Percentiles rank a stretch among this genome's conserved stretches.
These are phyloP conservation scores for Penicillium pancosmium DNA, from an alignment of 495 filamentous ascomycete genomes.

Conservation along the genomic window DNA sequence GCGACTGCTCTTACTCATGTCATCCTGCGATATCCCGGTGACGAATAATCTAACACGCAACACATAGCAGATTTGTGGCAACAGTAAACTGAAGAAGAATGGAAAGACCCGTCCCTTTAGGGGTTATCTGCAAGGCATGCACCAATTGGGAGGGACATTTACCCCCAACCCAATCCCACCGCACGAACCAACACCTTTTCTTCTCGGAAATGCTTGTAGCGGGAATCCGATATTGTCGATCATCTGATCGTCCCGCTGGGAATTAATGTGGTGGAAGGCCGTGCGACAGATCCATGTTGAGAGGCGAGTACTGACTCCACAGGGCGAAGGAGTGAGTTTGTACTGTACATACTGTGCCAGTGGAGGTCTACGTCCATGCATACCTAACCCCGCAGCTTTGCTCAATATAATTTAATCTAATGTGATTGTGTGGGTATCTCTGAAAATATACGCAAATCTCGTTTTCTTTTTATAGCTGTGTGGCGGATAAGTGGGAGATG, in stretches of 20 bases:
- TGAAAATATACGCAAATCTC: not conserved
- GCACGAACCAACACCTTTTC: slow-evolving; percentile 1
- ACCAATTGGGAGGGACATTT: not conserved
- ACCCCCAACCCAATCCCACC: not conserved
- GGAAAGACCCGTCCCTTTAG: not conserved
- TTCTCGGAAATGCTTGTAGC: slow-evolving; percentile 3
- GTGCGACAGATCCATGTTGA: slow-evolving; percentile 1
- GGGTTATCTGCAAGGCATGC: not conserved
- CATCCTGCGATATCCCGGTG: not conserved
- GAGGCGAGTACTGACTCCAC: not conserved
- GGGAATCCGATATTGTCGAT: slow-evolving; percentile 4
- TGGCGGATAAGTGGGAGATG: not conserved
- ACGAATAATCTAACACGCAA: not conserved
- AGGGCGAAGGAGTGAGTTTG: not conserved
- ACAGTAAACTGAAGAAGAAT: not conserved
- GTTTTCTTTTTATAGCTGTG: slow-evolving; percentile 3
- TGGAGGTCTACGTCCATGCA: too few relatives aligned
- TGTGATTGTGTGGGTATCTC: not conserved
- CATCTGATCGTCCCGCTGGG: slow-evolving; percentile 5
- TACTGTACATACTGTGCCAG: too few relatives aligned
- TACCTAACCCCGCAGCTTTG: too few relatives aligned
- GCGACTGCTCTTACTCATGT: not conserved
- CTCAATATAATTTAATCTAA: not conserved
- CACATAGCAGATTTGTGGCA: not conserved
- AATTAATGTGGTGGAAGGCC: slow-evolving; percentile 1